Base-by-base conservation (phyloP, 352 stramenopile genomes). In the Globisporangium radiosum region DNA sequence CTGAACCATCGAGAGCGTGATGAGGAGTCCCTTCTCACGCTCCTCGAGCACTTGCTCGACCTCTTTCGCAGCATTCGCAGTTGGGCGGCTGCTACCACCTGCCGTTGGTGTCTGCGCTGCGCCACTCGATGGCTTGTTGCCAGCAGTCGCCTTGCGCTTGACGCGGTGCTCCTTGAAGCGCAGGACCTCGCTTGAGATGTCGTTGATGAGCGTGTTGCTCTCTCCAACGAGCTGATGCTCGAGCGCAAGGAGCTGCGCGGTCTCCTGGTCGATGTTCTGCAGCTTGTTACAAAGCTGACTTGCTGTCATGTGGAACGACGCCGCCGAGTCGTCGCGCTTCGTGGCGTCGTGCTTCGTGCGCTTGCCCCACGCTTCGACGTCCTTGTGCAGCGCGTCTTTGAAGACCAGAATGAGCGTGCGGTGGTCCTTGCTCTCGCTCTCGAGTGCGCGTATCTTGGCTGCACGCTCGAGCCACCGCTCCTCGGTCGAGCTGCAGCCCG, bases 351-450 rank as follows among this genome's bases (percentile, higher is more conserved):
- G 15, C 19, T 78, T 47, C 15, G 72, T 61, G 6, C 76, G 76
- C 38, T 82, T 82, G 2, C 71, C 62, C 82, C 85, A 94, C n/a
- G 84, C 66, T 11, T 85, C 76, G 4, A 87, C 79, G 17, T 94
- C 85, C 63, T 92, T 92, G 9, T 89, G 73, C 0, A 92, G 58
- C 0, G 81, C 83, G 47, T 92, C 82, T 60, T 88, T 88, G 53
- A 93, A 94, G 5, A 94, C 74, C 58, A 87, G 72, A 45, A 94
- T 88, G 39, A 92, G 72, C 13, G 83, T 94, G 1, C 85, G 75
- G 33, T 88, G 76, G 45, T 94, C 85, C 66, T 92, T 94, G 1
- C 74, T 73, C 51, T 92, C 76, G 13, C 69, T 78, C 42, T 94
- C 85, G 39, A 90, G 72, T 0, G 61, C 47, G 25, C 79, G 81